Evolutionary conservation across 257 asterid genomes (phyloP).

Genomic region (Plantago ovata): DNA sequence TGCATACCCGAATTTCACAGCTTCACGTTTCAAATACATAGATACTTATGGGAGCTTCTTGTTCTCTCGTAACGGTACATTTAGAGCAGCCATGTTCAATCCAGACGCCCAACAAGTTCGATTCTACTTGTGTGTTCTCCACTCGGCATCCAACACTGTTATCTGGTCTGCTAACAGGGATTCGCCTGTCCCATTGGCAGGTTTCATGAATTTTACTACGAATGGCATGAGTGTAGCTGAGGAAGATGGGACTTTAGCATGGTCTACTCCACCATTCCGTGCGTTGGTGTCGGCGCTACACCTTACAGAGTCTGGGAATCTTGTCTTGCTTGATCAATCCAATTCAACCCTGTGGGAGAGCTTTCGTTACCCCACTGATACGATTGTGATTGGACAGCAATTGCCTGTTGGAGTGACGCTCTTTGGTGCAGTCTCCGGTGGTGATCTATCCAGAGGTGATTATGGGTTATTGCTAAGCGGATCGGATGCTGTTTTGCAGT

Average conservation of each 20-base stretch:
- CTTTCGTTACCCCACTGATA: constrained; percentile 53
- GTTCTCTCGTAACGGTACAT: constrained; percentile 47
- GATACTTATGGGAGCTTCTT: constrained; percentile 50
- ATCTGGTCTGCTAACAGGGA: constrained; percentile 74
- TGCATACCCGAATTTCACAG: constrained; percentile 53
- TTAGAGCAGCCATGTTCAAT: constrained; percentile 49
- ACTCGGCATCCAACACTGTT: constrained; percentile 44
- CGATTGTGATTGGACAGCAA: constrained; percentile 56
- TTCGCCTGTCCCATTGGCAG: constrained; percentile 44
- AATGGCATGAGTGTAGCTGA: constrained; percentile 37
- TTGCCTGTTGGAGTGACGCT: constrained; percentile 28
- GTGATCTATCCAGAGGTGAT: constrained; percentile 45
- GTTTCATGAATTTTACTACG: constrained; percentile 31
- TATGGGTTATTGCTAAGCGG: constrained; percentile 36
- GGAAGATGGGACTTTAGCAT: constrained; percentile 28
- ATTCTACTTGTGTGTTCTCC: constrained; percentile 57
- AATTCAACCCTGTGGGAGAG: constrained; percentile 66
- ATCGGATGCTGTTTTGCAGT: constrained; percentile 42
- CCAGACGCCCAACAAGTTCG: constrained; percentile 32
- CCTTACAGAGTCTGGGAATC: constrained; percentile 54
- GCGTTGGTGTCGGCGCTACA: constrained; percentile 33
- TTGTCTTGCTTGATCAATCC: constrained; percentile 47
- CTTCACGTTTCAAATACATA: constrained; percentile 30
- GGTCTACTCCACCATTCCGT: constrained; percentile 50
- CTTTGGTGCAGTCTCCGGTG: constrained; percentile 27